These are phyloP conservation scores for Irpex sp. DNA, from an alignment of 1,284 basidiomycete species.

Conservation along the genomic window DNA sequence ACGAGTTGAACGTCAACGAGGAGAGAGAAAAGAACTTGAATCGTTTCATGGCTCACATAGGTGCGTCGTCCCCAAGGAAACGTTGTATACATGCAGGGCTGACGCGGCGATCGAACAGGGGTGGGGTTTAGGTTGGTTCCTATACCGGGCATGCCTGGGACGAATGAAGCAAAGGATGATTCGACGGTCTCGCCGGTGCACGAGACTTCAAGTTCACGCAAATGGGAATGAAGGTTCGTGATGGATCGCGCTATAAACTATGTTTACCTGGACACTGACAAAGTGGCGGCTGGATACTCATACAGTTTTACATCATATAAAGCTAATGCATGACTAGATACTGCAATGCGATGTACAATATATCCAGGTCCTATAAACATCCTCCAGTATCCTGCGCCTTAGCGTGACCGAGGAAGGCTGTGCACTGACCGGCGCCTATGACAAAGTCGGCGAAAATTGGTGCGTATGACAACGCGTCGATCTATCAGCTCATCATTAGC, in stretches of 20 bases:
- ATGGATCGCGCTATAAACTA: no score
- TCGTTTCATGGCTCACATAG: slow-evolving; percentile 52
- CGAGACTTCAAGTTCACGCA: neutral
- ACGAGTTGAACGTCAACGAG: slow-evolving; percentile 40
- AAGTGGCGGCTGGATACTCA: no score
- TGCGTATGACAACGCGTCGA: neutral
- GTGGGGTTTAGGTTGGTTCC: slow-evolving; percentile 15
- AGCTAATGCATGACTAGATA: no score
- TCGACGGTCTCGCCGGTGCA: neutral
- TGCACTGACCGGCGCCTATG: neutral
- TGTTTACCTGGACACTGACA: no score
- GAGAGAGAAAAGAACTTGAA: slow-evolving; percentile 42
- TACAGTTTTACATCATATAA: no score
- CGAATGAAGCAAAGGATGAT: slow-evolving; percentile 9
- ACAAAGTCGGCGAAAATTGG: neutral
- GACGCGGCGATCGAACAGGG: slow-evolving; percentile 2
- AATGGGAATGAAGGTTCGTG: neutral
- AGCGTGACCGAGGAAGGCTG: neutral
- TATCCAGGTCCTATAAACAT: no score
- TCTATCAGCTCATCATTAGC: neutral
- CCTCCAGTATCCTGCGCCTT: no score
- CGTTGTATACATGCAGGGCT: neutral
- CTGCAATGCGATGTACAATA: no score
- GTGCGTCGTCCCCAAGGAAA: slow-evolving; percentile 27
- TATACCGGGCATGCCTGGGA: slow-evolving; percentile 6